Evolutionary conservation across 2,329 filamentous ascomycete genomes (phyloP).

Genomic region (Phaeosphaeria sp.): DNA sequence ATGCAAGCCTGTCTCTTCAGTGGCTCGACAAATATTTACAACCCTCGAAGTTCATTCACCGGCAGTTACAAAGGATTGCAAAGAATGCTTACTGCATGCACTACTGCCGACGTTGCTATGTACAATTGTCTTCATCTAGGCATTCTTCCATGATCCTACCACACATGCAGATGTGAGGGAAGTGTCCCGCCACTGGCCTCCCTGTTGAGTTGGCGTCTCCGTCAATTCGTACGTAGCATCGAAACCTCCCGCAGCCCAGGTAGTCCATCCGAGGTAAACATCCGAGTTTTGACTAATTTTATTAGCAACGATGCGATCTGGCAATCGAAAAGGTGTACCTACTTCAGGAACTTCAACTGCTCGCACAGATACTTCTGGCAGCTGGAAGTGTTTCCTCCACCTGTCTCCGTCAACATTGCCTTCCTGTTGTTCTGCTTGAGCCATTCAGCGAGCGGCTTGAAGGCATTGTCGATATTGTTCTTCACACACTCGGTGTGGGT

Average conservation of each 20-base stretch:
- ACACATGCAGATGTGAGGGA: conserved; percentile 25
- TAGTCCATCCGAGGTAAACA: conserved; percentile 39
- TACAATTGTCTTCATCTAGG: conserved; percentile 6
- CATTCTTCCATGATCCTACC: conserved; percentile 24
- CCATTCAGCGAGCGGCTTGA: conserved; percentile 46
- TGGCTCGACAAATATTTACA: too few species aligned
- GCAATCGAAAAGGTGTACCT: conserved; percentile 2
- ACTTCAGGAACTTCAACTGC: conserved; percentile 39
- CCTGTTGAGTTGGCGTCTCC: conserved; percentile 28
- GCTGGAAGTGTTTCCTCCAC: conserved; percentile 46
- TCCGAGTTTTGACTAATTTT: conserved; percentile 27
- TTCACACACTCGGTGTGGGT: conserved; percentile 36
- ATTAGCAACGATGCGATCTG: too few species aligned
- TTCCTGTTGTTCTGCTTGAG: conserved; percentile 46
- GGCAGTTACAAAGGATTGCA: too few species aligned
- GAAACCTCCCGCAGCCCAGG: conserved; percentile 41
- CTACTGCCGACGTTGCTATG: too few species aligned
- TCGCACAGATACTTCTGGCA: conserved; percentile 46
- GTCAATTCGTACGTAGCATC: conserved; percentile 31
- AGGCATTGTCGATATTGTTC: conserved; percentile 42
- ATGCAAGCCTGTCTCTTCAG: too few species aligned
- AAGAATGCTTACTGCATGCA: too few species aligned
- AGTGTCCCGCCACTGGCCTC: conserved; percentile 23
- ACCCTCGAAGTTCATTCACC: too few species aligned
- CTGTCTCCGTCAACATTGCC: conserved; percentile 52